phyloP scores from a whole-genome alignment of 805 yeast species.

The Torulaspora quercuum region DNA sequence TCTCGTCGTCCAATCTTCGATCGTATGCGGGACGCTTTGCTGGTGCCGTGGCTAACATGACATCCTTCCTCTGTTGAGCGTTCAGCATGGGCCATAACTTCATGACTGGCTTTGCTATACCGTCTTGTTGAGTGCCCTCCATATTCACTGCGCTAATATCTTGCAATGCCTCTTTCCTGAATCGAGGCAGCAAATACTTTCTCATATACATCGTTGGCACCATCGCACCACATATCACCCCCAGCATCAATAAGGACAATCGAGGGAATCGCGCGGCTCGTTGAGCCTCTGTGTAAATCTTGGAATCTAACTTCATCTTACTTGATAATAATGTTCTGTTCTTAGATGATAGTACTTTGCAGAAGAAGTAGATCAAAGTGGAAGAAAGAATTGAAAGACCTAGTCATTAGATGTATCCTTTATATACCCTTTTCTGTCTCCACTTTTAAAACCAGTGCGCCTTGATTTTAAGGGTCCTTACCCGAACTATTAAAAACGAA shows the following conservation, averaged over 20 bases:
- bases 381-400: too few relatives aligned
- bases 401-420: too few relatives aligned
- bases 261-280: constrained; percentile 26
- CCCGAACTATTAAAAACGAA: too few relatives aligned
- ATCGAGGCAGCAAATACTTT: constrained; percentile 20
- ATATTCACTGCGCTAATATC: constrained; percentile 7
- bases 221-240: constrained; percentile 29
- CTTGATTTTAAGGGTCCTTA: too few relatives aligned
- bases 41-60: constrained; percentile 6
- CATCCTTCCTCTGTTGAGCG: constrained; percentile 6
- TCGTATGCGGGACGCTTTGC: neutral
- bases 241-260: constrained; percentile 27
- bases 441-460: too few relatives aligned
- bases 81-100: constrained; percentile 14
- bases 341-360: too few relatives aligned
- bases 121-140: constrained; percentile 1
- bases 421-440: too few relatives aligned
- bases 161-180: constrained; percentile 11
- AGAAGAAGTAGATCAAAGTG: too few relatives aligned
- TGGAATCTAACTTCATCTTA: constrained; percentile 29
- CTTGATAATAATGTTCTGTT: too few relatives aligned
- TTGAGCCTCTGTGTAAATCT: constrained; percentile 30
- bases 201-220: constrained; percentile 30
- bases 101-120: constrained; percentile 9
- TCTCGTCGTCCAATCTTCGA: constrained; percentile 13